Percentiles rank a stretch among this genome's conserved stretches.
phyloP scores from a whole-genome alignment of 805 yeast species.

The Tetrapisispora phaffii region DNA sequence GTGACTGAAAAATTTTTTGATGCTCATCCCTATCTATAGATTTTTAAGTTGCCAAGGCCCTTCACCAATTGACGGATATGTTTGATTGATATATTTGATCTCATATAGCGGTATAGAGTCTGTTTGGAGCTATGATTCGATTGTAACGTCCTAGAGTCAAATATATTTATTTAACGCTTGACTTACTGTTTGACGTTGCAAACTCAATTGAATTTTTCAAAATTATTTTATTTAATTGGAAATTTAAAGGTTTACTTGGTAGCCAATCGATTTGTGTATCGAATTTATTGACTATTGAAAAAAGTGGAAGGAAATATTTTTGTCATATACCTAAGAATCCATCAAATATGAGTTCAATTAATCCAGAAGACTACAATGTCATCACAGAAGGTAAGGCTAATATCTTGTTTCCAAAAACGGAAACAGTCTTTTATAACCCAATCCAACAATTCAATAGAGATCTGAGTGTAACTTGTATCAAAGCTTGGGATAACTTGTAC shows the following conservation, averaged over 20 bases:
- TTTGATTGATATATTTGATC: no score
- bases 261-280: not conserved
- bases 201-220: not conserved
- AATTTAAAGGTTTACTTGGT: not conserved
- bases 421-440: slow-evolving; percentile 86
- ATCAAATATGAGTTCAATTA: slow-evolving; percentile 8
- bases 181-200: no score
- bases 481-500: slow-evolving; percentile 72
- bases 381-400: slow-evolving; percentile 74
- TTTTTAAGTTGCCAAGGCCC: no score
- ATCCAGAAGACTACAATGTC: slow-evolving; percentile 31
- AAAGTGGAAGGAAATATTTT: no score
- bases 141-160: no score
- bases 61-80: no score
- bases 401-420: slow-evolving; percentile 70
- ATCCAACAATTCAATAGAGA: slow-evolving; percentile 96
- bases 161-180: no score
- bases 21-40: no score
- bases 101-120: no score
- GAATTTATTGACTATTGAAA: not conserved
- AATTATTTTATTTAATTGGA: not conserved
- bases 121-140: no score
- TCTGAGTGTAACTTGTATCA: slow-evolving; percentile 70
- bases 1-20: not conserved
- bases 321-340: not conserved